These are phyloP conservation scores for Bigelowiella natans DNA, from an alignment of 78 protist genomes.

Conservation along the genomic window DNA sequence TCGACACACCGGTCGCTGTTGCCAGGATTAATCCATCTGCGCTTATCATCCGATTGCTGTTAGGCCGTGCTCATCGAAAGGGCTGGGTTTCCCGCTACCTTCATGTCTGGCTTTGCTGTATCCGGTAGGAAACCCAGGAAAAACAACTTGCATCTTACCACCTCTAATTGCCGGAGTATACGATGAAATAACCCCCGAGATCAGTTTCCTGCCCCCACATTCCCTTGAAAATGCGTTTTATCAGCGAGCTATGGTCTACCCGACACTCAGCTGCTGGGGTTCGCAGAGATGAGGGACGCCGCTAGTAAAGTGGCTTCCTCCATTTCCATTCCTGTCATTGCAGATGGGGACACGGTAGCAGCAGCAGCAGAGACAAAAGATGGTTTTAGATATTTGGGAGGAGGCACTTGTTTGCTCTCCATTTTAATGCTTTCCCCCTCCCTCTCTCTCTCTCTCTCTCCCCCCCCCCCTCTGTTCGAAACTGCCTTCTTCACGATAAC, in stretches of 20 bases:
- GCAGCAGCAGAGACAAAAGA: not conserved
- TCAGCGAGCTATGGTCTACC: not conserved
- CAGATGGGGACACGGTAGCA: constrained; percentile 32
- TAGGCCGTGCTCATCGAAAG: not conserved
- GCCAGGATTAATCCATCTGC: too few species aligned
- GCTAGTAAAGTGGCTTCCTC: not conserved
- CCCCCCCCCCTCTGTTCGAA: too few species aligned
- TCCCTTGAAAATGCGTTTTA: too few species aligned
- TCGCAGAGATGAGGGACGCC: constrained; percentile 13
- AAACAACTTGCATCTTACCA: too few species aligned
- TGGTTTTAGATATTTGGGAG: not conserved
- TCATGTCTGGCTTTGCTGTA: constrained; percentile 18
- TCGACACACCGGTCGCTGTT: too few species aligned
- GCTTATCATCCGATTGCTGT: too few species aligned
- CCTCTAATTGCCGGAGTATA: too few species aligned
- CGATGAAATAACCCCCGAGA: too few species aligned
- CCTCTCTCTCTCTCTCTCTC: not conserved
- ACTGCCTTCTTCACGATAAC: too few species aligned
- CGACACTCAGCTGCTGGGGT: constrained; percentile 2
- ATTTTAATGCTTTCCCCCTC: not conserved
- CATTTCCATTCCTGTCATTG: not conserved
- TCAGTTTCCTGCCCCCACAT: too few species aligned
- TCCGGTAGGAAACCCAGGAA: too few species aligned
- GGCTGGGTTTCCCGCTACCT: constrained; percentile 9
- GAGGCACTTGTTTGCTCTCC: not conserved